A percentile compares a stretch with the other conserved stretches of the same genome.
These are phyloP conservation scores for Xylaria grammica DNA, from an alignment of 495 filamentous ascomycete species.

Conservation along the genomic window DNA sequence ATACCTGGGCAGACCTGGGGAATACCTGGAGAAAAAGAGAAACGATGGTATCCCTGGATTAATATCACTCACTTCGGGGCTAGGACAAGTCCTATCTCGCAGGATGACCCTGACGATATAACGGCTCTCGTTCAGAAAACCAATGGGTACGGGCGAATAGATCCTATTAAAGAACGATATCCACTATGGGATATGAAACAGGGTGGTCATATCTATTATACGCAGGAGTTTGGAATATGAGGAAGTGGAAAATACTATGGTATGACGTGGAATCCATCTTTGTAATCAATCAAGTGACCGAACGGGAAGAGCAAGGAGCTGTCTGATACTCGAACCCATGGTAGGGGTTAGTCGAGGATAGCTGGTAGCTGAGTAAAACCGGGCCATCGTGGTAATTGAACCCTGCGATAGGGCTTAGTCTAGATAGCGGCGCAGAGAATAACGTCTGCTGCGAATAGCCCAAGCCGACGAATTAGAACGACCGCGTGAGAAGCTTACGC, in stretches of 20 bases:
- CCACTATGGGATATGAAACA: conserved; percentile 2
- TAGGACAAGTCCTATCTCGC: not conserved
- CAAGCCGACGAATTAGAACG: not conserved
- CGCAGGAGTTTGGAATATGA: not conserved
- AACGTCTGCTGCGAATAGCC: not conserved
- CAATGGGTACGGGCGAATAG: not conserved
- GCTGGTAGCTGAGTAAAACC: not conserved
- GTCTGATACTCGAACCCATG: not conserved
- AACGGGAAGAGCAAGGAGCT: not conserved
- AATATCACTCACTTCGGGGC: not conserved
- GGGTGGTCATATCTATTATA: not conserved
- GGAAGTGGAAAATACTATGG: not conserved
- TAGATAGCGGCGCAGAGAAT: conserved; percentile 7
- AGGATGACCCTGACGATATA: not conserved
- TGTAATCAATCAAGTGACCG: not conserved
- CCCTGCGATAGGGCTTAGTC: conserved; percentile 14
- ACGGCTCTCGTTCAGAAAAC: not conserved
- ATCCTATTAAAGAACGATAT: not conserved
- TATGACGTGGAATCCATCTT: not conserved
- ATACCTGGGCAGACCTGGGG: conserved; percentile 6
- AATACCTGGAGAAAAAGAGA: not conserved
- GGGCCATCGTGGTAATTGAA: not conserved
- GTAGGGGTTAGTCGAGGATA: not conserved
- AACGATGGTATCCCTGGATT: not conserved
- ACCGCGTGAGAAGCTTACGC: not conserved